Evolutionary conservation across 2,329 filamentous ascomycete genomes (phyloP), one percentile per base, ranked within the genome.

Genomic region (Neopestalotiopsis sp.): DNA sequence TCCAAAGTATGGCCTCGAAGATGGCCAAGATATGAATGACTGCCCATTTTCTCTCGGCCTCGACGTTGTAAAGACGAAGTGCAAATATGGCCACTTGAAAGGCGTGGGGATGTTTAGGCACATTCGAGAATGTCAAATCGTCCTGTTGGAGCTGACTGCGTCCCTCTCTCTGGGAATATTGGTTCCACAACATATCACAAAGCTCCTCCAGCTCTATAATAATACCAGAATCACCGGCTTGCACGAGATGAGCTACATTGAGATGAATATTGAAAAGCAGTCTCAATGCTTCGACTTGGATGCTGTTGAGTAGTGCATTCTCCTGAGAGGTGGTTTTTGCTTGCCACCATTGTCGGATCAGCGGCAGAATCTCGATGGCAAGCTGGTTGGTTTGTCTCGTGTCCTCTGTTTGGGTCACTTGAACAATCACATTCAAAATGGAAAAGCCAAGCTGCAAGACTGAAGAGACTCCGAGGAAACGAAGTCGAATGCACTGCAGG

Each of bases 241-340:
- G 82, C 56, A 86, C 78, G 40, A 92, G 76, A 69, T 88, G 82
- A 72, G 92, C 85, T 60, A 93, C 82, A 71, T 91, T 89, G 9
- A 91, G 81, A 72, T 89, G 86, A 40, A 90, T 84, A n/a, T 89
- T 83, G 71, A 92, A 89, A 34, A 97, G 82, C 1, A 89, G 89
- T 72, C 90, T 90, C 42, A 97, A 84, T 78, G 97, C 92, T 78
- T 94, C 94, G 72, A 95, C 92, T 73, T 91, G 90, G 64, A 96
- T 79, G 1, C 84, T 85, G 71, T 86, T 89, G 71, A 89, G 85
- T 74, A 88, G 85, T 74, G 89, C 86, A 72, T 82, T 78, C 30
- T 90, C 86, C 73, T 90, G 85, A 14, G 87, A 86, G 32, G 86
- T 80, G 60, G 88, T 87, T 73, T 92, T 93, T n/a, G 88, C 86